phyloP scores from a whole-genome alignment of 371 early-diverging fungal species.

The Mortierella sp. region DNA sequence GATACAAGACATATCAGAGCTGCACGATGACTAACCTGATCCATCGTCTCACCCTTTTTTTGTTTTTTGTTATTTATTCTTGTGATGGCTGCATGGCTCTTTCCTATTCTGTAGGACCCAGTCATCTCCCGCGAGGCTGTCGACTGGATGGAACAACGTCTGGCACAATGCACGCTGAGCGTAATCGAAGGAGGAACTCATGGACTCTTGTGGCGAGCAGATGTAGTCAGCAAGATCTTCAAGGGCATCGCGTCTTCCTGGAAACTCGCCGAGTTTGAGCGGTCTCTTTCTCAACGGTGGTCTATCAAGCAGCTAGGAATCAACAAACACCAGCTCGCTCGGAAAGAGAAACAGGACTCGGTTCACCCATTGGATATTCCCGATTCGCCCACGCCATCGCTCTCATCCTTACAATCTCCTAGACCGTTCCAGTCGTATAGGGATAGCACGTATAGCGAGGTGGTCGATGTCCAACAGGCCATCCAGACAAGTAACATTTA shows the following conservation, averaged over 20 bases:
- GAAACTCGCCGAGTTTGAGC: constrained; percentile 54
- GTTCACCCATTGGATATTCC: too few species aligned
- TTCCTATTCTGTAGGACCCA: constrained; percentile 28
- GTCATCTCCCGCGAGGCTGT: constrained; percentile 55
- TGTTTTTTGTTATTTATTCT: not conserved
- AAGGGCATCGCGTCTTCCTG: constrained; percentile 54
- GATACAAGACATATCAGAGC: too few species aligned
- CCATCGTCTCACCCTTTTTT: not conserved
- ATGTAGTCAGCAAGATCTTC: constrained; percentile 54
- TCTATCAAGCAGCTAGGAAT: constrained; percentile 53
- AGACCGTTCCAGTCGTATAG: constrained; percentile 29
- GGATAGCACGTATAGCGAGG: constrained; percentile 39
- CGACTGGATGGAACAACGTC: constrained; percentile 55
- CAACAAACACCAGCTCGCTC: constrained; percentile 25
- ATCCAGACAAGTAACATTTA: constrained; percentile 54
- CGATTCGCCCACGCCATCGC: not conserved
- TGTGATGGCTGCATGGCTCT: not conserved
- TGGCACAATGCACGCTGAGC: constrained; percentile 54
- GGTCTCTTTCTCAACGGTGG: constrained; percentile 50
- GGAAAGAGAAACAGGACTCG: too few species aligned
- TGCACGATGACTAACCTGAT: too few species aligned
- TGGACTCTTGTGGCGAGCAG: constrained; percentile 54
- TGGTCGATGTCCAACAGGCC: constrained; percentile 34
- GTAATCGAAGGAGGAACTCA: constrained; percentile 55
- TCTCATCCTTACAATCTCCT: not conserved